Percentiles rank a stretch among this genome's conserved stretches.
Evolutionary conservation across 1,139 yeast genomes (phyloP).

Genomic region (Trichomonascaceae sp.): DNA sequence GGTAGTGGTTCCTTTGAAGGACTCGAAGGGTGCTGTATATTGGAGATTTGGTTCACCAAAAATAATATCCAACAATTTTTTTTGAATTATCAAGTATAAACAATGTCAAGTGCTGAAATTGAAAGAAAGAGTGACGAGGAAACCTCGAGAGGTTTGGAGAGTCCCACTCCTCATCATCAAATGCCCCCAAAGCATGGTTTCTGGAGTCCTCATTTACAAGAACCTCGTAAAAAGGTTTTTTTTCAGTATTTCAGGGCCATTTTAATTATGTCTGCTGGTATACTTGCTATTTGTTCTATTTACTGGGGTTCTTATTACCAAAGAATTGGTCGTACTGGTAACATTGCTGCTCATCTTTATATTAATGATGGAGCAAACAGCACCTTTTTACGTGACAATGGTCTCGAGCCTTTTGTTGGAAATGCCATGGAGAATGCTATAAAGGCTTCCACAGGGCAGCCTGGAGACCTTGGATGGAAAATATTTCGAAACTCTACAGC

Average conservation of each 20-base stretch:
- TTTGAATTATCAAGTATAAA: not conserved
- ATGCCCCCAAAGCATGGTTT: constrained; percentile 4
- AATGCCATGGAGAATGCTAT: constrained; percentile 29
- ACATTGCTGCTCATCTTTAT: constrained; percentile 43
- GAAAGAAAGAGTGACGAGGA: not conserved
- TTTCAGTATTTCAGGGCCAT: constrained; percentile 1
- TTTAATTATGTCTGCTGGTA: constrained; percentile 8
- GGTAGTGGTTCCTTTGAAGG: no score
- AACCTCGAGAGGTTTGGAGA: not conserved
- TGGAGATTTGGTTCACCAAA: no score
- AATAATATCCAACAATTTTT: not conserved
- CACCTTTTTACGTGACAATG: constrained; percentile 18
- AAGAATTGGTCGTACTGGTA: constrained; percentile 36
- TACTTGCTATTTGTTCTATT: constrained; percentile 39
- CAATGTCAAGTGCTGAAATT: not conserved
- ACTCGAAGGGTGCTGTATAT: no score
- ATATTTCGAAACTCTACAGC: constrained; percentile 16
- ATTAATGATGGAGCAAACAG: constrained; percentile 38
- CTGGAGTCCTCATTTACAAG: not conserved
- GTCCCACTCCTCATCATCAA: not conserved
- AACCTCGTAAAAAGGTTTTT: not conserved
- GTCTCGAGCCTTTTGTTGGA: constrained; percentile 33
- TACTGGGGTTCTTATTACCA: constrained; percentile 57
- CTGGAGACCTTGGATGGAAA: constrained; percentile 28
- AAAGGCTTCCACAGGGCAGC: constrained; percentile 19